Evolutionary conservation across 1,284 basidiomycete genomes (phyloP), one percentile per base, ranked within the genome.

Genomic region (Ustilago hordei): DNA sequence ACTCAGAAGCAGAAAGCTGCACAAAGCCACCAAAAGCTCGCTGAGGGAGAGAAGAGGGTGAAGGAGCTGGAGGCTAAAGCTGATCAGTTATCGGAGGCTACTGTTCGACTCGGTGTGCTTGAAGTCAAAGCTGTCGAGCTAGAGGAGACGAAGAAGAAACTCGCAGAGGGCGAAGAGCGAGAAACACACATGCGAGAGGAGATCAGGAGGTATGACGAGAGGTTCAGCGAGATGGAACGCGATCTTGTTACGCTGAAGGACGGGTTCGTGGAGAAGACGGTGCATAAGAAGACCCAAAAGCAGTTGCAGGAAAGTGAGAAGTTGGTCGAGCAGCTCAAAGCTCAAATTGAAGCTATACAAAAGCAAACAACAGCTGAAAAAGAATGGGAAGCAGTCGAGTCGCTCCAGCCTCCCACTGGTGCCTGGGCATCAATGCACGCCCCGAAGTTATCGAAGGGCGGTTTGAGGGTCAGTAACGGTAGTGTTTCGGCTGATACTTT

Each of bases 1-100:
- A 78, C 73, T 36, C 82, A 84, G 52, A 84, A 84, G 67, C 82
- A 84, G 55, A 82, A 84, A 55, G 80, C 81, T 1, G 82, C 81
- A 4, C 64, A 69, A 35, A 60, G 56, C 13, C 77, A 80, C 35
- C 81, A 84, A 60, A 74, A 75, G 64, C 73, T 82, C 0, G 64
- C 79, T 1, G 81, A 82, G 65, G 68, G 65, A 12, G 79, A 78
- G 52, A 80, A 81, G 68, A 74, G 64, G 55, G 60, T 68, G 17
- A 62, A 64, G 34, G 81, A 82, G 60, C 64, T 74, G 8, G 81
- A 83, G 36, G 48, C 39, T 11, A 58, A 65, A 38, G 62, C 68
- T 5, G 55, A 64, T 36, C 63, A 75, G 45, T 58, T 81, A 36
- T 64, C 50, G 4, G 63, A 65, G 8, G 48, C 48, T 32, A 50